phyloP scores from a whole-genome alignment of 2,329 filamentous ascomycete species.

The Incumbomyces lentus region DNA sequence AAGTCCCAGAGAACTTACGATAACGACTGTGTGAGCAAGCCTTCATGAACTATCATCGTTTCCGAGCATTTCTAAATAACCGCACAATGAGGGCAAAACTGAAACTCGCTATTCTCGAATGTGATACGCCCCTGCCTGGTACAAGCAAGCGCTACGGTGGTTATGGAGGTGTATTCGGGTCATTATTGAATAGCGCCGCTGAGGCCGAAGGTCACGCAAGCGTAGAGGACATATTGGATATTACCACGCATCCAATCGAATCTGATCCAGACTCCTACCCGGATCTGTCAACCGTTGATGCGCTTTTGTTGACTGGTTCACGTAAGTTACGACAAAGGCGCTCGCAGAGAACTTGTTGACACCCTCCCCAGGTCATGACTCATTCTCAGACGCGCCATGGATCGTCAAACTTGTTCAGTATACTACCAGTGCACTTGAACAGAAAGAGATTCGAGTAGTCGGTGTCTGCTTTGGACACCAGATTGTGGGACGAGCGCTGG shows the following conservation, averaged over 20 bases:
- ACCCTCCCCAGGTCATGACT: slow-evolving; percentile 48
- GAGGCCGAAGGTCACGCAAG: slow-evolving; percentile 35
- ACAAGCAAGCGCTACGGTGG: slow-evolving; percentile 55
- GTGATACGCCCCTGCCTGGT: slow-evolving; percentile 63
- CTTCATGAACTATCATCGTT: neutral
- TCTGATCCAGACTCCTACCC: slow-evolving; percentile 58
- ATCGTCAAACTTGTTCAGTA: slow-evolving; percentile 65
- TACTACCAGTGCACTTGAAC: slow-evolving; percentile 48
- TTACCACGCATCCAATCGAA: slow-evolving; percentile 64
- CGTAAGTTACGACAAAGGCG: slow-evolving; percentile 34
- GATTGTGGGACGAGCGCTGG: slow-evolving; percentile 65
- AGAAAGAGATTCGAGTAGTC: slow-evolving; percentile 57
- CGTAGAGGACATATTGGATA: slow-evolving; percentile 24
- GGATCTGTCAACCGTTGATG: slow-evolving; percentile 63
- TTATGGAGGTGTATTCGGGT: slow-evolving; percentile 62
- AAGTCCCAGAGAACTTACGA: too few species aligned
- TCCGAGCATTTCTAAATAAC: neutral
- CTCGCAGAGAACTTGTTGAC: slow-evolving; percentile 19
- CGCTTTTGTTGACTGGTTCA: slow-evolving; percentile 67
- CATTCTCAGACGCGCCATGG: slow-evolving; percentile 66
- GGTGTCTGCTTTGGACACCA: slow-evolving; percentile 85
- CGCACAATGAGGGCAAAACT: neutral
- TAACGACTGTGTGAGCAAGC: too few species aligned
- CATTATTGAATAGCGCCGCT: slow-evolving; percentile 48
- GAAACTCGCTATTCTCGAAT: slow-evolving; percentile 62